phyloP scores from a whole-genome alignment of 768 basidiomycete species.

The Podaxis rugospora region DNA sequence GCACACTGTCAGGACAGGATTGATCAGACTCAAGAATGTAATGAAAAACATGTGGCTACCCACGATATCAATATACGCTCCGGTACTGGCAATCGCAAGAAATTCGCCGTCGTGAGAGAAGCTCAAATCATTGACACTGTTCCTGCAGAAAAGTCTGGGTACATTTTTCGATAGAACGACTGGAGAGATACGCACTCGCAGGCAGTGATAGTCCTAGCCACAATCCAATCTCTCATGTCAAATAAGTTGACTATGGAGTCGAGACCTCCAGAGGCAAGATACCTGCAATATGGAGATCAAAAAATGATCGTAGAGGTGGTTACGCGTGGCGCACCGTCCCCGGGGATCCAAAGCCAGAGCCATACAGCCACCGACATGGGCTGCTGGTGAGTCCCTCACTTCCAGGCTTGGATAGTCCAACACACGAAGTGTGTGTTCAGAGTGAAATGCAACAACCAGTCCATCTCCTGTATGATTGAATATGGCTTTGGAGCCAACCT shows the following conservation, averaged over 20 bases:
- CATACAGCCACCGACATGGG: constrained; percentile 78
- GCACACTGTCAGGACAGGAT: constrained; percentile 49
- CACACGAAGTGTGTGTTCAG: constrained; percentile 62
- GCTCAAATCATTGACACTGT: constrained; percentile 68
- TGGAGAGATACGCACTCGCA: constrained; percentile 61
- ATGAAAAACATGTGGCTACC: constrained; percentile 21
- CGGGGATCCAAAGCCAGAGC: constrained; percentile 79
- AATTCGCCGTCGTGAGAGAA: constrained; percentile 86
- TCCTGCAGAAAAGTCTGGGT: constrained; percentile 30
- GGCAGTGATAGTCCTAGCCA: constrained; percentile 66
- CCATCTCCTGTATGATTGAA: constrained; percentile 78
- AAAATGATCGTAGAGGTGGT: not conserved
- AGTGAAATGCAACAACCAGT: constrained; percentile 59
- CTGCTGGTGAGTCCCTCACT: constrained; percentile 57
- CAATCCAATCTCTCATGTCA: constrained; percentile 78
- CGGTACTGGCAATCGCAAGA: constrained; percentile 69
- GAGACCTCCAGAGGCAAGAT: constrained; percentile 74
- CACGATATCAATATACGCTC: constrained; percentile 75
- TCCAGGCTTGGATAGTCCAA: constrained; percentile 64
- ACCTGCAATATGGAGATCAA: constrained; percentile 33
- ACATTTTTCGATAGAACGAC: not conserved
- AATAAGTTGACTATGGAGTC: constrained; percentile 85
- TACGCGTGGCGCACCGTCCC: constrained; percentile 43
- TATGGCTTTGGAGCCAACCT: constrained; percentile 60
- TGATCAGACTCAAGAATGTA: not conserved